A percentile compares a stretch with the other conserved stretches of the same genome.
Evolutionary conservation across 2,329 filamentous ascomycete genomes (phyloP).

Genomic region (Mariannaea elegans): DNA sequence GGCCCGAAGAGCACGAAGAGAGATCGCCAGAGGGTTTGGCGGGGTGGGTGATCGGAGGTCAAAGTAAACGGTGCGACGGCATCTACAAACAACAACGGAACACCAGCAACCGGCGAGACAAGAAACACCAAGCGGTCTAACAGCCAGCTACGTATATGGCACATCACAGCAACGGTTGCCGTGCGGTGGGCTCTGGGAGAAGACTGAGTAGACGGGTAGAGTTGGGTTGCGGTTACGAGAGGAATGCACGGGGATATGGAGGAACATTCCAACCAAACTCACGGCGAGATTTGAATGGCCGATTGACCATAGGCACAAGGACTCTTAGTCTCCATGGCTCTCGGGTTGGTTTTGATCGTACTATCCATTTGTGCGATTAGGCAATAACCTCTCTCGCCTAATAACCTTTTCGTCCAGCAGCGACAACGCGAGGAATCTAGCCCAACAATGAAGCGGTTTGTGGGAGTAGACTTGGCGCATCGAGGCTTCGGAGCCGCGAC

Average conservation of each 20-base stretch:
- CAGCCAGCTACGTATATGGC: conserved; percentile 33
- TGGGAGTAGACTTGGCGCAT: conserved; percentile 2
- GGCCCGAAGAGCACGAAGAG: conserved; percentile 32
- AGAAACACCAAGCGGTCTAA: conserved; percentile 12
- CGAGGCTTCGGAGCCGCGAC: conserved; percentile 3
- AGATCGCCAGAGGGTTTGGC: conserved; percentile 31
- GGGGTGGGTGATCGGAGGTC: conserved; percentile 24
- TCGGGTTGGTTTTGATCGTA: conserved; percentile 1
- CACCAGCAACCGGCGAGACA: conserved; percentile 38
- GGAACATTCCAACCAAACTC: conserved; percentile 40
- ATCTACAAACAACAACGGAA: conserved; percentile 29
- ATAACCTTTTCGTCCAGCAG: no score
- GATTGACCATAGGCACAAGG: conserved; percentile 2
- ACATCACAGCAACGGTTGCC: conserved; percentile 39
- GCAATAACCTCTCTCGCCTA: neutral
- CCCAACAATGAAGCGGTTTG: neutral
- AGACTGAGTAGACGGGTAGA: neutral
- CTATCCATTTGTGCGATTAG: neutral
- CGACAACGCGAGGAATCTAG: no score
- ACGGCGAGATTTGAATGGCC: conserved; percentile 2
- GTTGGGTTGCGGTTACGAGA: conserved; percentile 31
- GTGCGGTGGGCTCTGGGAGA: conserved; percentile 4
- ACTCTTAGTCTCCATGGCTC: neutral
- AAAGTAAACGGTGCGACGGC: conserved; percentile 31
- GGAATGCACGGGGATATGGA: conserved; percentile 42